Evolutionary conservation across 768 basidiomycete species (phyloP), one percentile per base, ranked within the genome.

Genomic region (Mycena polygramma): DNA sequence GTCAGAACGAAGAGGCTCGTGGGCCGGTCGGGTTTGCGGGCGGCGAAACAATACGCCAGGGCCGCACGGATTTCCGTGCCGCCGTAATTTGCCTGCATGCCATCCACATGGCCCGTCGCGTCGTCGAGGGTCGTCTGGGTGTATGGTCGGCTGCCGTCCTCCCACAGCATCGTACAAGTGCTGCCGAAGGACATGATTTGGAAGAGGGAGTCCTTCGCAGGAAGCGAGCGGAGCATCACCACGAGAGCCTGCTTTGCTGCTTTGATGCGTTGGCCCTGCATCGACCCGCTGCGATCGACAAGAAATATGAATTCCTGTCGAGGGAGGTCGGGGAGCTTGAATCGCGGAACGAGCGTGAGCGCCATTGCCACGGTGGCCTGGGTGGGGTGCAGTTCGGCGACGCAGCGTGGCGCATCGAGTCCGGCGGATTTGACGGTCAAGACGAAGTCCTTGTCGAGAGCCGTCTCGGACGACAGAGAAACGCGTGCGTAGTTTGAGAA

Each of bases 1-100:
- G 87, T 88, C 5, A 88, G 78, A 2, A 88, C 69, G 63, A 88
- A 86, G 7, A 86, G 69, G n/a, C 72, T 79, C 0, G 84, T 82
- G 3, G 86, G 81, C 2, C 79, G 77, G 59, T 78, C 73, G 8
- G 30, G 62, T 1, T 63, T 75, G 20, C 84, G 81, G 0, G 71
- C 66, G 0, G n/a, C 30, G 45, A 86, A 79, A 43, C 79, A 78
- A 0, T n/a, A 35, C 4, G 70, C 57, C 4, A 88, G 76, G 0
- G 85, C 87, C 0, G 8, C 9, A 0, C 75, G 57, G 13, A 83
- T 82, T 43, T 85, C 75, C 1, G 87, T 88, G 9, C 85, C 87
- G 0, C 82, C 83, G 35, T 70, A 76, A 73, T 85, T 22, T 0
- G 85, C 84, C 0, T 55, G 0, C 79, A 88, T 81, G 17, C n/a